Evolutionary conservation across 805 yeast species (phyloP), one percentile per base, ranked within the genome.

Genomic region (Yamadazyma sp.): DNA sequence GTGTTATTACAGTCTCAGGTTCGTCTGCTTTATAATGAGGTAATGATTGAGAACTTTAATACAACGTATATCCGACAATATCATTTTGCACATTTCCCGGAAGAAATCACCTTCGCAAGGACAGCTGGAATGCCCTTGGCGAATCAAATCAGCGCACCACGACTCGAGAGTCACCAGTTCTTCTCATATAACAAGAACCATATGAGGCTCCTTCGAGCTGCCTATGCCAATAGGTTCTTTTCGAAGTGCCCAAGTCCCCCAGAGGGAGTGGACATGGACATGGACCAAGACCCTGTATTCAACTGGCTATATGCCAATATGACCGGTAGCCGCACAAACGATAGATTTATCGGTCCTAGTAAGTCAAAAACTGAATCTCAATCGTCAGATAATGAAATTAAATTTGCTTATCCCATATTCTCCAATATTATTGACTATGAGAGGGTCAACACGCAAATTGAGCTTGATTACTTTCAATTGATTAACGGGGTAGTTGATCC

Each of bases 21-120:
- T 15, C 12, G 18, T 8, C 20, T 18, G 12, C 25, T 24, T 14
- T 23, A 55, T 15, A 54, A 54, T 32, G 63, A 58, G 35, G 37
- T 57, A 5, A 46, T 49, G 47, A 45, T 58, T n/a, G 35, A 44
- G n/a, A 35, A 32, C 12, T 54, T 58, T 37, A 46, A 37, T 9
- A 15, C 18, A 3, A 44, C 47, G 3, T 23, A 22, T 4, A 33
- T 57, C 18, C 26, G 34, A 9, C 41, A 25, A 17, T 40, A 46
- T 23, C 44, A 54, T 40, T 55, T 44, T 41, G 16, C 45, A 4
- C 62, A 57, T 38, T 37, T 54, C 5, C 59, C 62, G 1, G 24
- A 18, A 5, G 32, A 35, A 17, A 35, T 41, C 3, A 32, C 21
- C 10, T 34, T 44, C 17, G 20, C 32, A 5, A 20, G 28, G 9